Percentiles rank a stretch among this genome's conserved stretches.
Conservation (phyloP, 2,329 filamentous ascomycete species). For the Trichoderma citrinoviride region DNA sequence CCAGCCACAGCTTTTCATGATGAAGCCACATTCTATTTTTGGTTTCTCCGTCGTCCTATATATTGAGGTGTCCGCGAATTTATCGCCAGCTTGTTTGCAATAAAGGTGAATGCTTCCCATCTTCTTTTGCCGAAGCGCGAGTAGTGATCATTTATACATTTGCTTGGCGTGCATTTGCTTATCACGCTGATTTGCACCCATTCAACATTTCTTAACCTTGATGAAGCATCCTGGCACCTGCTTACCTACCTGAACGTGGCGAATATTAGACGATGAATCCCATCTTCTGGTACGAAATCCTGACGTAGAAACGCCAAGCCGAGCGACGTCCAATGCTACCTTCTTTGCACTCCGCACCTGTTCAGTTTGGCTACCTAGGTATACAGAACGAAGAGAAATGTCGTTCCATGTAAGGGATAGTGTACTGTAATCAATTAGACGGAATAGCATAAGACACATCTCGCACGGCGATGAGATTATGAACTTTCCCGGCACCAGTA, state of each 20-base stretch:
- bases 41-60: neutral
- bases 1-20: neutral
- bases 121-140: too few species aligned
- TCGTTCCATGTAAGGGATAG: neutral
- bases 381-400: too few species aligned
- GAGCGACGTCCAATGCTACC: neutral
- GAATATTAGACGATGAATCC: too few species aligned
- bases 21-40: conserved; percentile 15
- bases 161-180: too few species aligned
- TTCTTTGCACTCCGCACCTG: neutral
- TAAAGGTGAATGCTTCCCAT: too few species aligned
- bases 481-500: neutral
- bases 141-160: too few species aligned
- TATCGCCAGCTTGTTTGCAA: too few species aligned
- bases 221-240: too few species aligned
- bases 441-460: neutral
- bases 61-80: neutral
- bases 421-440: neutral
- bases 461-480: neutral
- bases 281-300: neutral
- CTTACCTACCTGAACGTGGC: too few species aligned
- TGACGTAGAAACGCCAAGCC: neutral
- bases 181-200: too few species aligned
- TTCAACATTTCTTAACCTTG: too few species aligned
- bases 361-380: neutral